Percentiles rank a stretch among this genome's conserved stretches.
Evolutionary conservation across 176 grass and related monocot genomes (phyloP).

Genomic region (Cenchrus americanus): DNA sequence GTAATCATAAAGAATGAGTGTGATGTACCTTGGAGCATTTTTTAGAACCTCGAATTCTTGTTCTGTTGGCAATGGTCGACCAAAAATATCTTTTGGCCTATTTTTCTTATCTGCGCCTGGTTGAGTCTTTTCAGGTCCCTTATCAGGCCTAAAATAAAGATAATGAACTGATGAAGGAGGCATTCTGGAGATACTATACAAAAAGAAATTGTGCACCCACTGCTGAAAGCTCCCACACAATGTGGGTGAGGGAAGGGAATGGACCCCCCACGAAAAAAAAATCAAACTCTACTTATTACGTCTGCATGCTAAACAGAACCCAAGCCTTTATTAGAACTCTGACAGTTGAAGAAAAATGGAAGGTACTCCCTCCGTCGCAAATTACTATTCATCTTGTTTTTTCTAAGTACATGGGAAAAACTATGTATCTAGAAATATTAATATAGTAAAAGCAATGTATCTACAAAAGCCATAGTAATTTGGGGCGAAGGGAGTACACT

Average conservation of each 20-base stretch:
- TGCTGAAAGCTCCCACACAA: background rate
- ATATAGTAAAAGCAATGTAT: no score
- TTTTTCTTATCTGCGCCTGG: constrained; percentile 63
- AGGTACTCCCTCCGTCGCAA: background rate
- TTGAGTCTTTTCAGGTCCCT: constrained; percentile 47
- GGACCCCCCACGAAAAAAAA: background rate
- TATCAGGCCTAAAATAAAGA: constrained; percentile 49
- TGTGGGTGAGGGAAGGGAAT: background rate
- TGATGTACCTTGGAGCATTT: constrained; percentile 86
- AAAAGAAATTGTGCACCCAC: background rate
- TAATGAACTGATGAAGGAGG: background rate
- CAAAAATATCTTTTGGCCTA: constrained; percentile 94
- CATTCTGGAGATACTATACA: background rate
- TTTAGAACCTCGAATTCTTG: constrained; percentile 96
- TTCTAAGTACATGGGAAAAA: no score
- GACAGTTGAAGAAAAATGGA: background rate
- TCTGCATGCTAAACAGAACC: background rate
- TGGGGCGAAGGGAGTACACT: no score
- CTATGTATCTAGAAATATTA: no score
- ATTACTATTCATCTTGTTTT: no score
- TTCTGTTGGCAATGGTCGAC: constrained; percentile 81
- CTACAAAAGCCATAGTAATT: no score
- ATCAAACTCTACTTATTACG: background rate
- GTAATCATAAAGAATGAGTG: constrained; percentile 5
- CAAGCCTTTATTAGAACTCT: background rate